A percentile compares a stretch with the other conserved stretches of the same genome.
phyloP scores from a whole-genome alignment of 129 eudicot species.

The Arctium lappa region DNA sequence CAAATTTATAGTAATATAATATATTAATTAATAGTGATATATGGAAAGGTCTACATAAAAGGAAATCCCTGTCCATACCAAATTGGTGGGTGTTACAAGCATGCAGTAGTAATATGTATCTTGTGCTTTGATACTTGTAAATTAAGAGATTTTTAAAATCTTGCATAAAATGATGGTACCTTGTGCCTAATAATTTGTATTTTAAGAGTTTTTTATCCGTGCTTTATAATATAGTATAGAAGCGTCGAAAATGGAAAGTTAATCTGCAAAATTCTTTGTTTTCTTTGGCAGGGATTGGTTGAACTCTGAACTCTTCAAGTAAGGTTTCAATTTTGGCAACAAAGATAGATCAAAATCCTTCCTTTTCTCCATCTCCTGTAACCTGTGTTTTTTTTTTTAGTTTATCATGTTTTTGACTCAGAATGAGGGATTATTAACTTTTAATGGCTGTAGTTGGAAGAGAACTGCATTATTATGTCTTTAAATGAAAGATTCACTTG shows the following conservation, averaged over 20 bases:
- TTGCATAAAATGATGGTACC: too few relatives aligned
- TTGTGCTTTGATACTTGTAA: too few relatives aligned
- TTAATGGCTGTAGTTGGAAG: slow-evolving; percentile 24
- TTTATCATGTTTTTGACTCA: slow-evolving; percentile 19
- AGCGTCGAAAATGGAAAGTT: background rate
- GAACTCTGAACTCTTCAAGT: slow-evolving; percentile 73
- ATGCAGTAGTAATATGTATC: too few relatives aligned
- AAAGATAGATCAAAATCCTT: slow-evolving; percentile 19
- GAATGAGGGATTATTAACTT: slow-evolving; percentile 14
- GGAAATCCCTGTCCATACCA: too few relatives aligned
- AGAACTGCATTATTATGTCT: slow-evolving; percentile 5
- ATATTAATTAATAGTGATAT: too few relatives aligned
- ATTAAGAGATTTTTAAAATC: too few relatives aligned
- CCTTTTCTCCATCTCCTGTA: slow-evolving; percentile 17
- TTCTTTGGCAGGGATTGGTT: slow-evolving; percentile 76
- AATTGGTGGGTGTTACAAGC: too few relatives aligned
- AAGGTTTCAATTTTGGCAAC: slow-evolving; percentile 14
- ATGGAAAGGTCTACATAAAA: too few relatives aligned
- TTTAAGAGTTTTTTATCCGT: too few relatives aligned
- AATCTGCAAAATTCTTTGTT: background rate
- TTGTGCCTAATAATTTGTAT: too few relatives aligned
- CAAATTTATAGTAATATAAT: too few relatives aligned
- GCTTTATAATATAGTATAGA: too few relatives aligned
- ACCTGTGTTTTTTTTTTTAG: slow-evolving; percentile 21
- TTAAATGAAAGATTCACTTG: background rate